Base-by-base conservation (phyloP, 176 grass and related monocot species). In the Phoenix dactylifera region DNA sequence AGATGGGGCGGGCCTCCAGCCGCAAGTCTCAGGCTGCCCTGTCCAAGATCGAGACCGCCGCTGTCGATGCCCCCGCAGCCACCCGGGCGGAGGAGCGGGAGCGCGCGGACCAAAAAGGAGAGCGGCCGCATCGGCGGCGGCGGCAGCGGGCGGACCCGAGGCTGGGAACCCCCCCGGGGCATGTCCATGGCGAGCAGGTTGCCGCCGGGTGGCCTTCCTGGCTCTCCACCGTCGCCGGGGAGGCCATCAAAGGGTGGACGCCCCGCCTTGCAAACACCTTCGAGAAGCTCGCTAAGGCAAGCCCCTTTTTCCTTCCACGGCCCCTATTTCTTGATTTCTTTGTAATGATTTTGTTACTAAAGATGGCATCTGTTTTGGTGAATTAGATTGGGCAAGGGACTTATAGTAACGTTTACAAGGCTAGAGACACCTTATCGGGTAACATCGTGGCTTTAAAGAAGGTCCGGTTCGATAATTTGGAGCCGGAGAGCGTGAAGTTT, bases 401-500 rank as follows among this genome's bases (percentile, higher is more conserved):
- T 4, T 67, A 67, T 26, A 67, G 65, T 26, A 67, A 67, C 54
- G 65, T 67, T 15, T 67, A 67, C 65, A 67, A 67, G n/a, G 65
- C 65, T 6, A 67, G 65, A 52, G 65, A 67, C 51, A 55, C 35
- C 10, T 22, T 67, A 10, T 20, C 65, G 51, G 65, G 52, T 7
- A 67, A 67, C 56, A 55, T 67, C 24, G 51, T 67, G 24, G 65
- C 65, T 3, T 67, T 67, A 16, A 67, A 67, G 65, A 67, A 67
- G 65, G 65, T 67, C 52, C 24, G 65, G 20, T 67, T 67, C 55
- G 65, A 67, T 55, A 67, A 56, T n/a, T 55, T 56, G 65, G 65
- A 67, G 52, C 65, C 65, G 15, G 51, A 67, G 51, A 67, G 65
- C 18, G 65, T 67, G 51, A 67, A 67, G 35, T 67, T 67, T 67